Conservation (phyloP, 108 stramenopile genomes). For the Mayamaea pseudoterrestris region DNA sequence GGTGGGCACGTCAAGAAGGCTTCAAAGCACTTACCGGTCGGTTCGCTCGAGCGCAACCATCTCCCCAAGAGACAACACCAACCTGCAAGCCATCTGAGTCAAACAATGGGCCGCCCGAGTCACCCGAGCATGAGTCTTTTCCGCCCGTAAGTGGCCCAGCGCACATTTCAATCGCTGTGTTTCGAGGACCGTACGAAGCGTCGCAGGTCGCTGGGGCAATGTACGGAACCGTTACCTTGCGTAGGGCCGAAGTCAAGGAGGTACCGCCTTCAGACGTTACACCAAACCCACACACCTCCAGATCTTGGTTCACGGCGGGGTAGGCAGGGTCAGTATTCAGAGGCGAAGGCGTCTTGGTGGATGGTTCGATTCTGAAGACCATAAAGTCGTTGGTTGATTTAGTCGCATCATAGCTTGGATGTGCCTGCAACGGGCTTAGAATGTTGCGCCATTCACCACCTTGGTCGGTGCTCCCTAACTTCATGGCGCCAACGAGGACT, state of each 20-base stretch:
- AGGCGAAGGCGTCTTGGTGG: no score
- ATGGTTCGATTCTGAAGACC: no score
- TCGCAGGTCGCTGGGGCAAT: not conserved
- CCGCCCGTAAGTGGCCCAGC: not conserved
- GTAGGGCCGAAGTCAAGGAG: not conserved
- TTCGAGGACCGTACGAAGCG: not conserved
- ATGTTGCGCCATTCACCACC: no score
- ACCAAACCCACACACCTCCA: not conserved
- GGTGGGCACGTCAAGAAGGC: not conserved
- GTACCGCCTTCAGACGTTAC: not conserved
- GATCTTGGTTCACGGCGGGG: not conserved
- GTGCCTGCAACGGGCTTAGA: no score
- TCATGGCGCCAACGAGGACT: no score
- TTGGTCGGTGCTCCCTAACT: no score
- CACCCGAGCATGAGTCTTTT: constrained; percentile 1
- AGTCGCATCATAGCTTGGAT: no score
- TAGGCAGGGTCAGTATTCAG: no score
- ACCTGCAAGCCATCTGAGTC: not conserved
- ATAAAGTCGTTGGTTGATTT: no score
- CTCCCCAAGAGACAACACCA: not conserved
- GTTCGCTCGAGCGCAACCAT: not conserved
- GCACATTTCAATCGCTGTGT: not conserved
- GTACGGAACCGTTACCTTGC: not conserved
- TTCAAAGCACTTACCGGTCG: not conserved
- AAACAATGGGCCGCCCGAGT: not conserved